phyloP scores from a whole-genome alignment of 2,329 filamentous ascomycete genomes.

The Monilinia fructigena region DNA sequence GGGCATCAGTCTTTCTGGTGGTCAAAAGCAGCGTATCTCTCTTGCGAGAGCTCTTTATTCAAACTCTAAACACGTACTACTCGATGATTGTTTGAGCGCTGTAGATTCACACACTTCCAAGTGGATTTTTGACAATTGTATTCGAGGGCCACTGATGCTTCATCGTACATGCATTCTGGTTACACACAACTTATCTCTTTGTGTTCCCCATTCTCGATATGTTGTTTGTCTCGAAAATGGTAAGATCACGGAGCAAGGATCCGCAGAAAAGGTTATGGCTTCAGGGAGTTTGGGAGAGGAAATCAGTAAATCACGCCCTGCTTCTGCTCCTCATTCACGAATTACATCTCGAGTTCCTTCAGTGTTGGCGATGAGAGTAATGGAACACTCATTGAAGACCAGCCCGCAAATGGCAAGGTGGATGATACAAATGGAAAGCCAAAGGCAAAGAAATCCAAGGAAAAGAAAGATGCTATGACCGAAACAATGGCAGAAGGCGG shows the following conservation, averaged over 20 bases:
- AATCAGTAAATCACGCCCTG: slow-evolving; percentile 69
- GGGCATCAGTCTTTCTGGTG: slow-evolving; percentile 92
- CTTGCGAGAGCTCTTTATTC: slow-evolving; percentile 97
- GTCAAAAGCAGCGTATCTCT: slow-evolving; percentile 96
- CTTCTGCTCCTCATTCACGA: slow-evolving; percentile 68
- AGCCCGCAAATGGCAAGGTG: slow-evolving; percentile 45
- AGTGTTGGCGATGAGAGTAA: slow-evolving; percentile 64
- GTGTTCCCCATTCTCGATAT: slow-evolving; percentile 74
- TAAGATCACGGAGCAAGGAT: slow-evolving; percentile 72
- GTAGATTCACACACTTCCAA: slow-evolving; percentile 97
- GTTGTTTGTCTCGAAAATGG: slow-evolving; percentile 89
- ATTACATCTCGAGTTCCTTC: slow-evolving; percentile 74
- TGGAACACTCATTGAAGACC: slow-evolving; percentile 55
- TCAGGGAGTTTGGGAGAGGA: slow-evolving; percentile 91
- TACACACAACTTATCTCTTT: slow-evolving; percentile 91
- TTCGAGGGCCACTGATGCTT: slow-evolving; percentile 85
- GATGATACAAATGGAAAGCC: slow-evolving; percentile 46
- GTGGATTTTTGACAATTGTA: slow-evolving; percentile 94
- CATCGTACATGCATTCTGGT: slow-evolving; percentile 90
- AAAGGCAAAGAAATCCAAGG: slow-evolving; percentile 42
- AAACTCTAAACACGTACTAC: slow-evolving; percentile 81
- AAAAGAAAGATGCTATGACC: slow-evolving; percentile 53
- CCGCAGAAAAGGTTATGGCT: slow-evolving; percentile 72
- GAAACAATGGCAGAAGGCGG: slow-evolving; percentile 83
- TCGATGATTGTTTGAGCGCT: slow-evolving; percentile 94